A percentile compares a stretch with the other conserved stretches of the same genome.
Evolutionary conservation across 1,284 basidiomycete genomes (phyloP).

Genomic region (Puccinia hordei): DNA sequence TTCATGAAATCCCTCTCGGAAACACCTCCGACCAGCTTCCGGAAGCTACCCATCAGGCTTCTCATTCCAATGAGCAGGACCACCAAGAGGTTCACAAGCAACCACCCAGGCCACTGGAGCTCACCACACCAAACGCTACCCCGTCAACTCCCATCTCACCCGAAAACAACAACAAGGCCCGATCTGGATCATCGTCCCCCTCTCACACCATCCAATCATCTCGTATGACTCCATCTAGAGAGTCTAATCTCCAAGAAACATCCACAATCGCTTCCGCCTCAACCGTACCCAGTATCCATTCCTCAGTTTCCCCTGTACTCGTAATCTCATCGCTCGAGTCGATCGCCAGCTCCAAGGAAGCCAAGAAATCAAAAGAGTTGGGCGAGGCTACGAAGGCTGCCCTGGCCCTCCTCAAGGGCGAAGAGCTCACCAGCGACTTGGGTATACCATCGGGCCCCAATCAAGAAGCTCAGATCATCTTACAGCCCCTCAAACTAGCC

Average conservation of each 20-base stretch:
- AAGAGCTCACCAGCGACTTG: conserved; percentile 59
- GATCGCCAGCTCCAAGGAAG: conserved; percentile 84
- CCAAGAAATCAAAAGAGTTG: conserved; percentile 77
- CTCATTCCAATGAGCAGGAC: neutral
- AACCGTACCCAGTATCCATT: conserved; percentile 53
- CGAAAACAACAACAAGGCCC: neutral
- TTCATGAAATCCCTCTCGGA: conserved; percentile 8
- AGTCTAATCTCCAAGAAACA: conserved; percentile 8
- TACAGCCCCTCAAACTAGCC: conserved; percentile 86
- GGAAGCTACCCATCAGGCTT: neutral
- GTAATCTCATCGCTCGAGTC: conserved; percentile 82
- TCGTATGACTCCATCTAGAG: neutral
- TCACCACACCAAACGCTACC: neutral
- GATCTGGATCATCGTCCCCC: neutral
- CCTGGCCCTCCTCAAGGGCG: conserved; percentile 75
- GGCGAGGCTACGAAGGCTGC: conserved; percentile 79
- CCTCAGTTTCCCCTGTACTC: conserved; percentile 61
- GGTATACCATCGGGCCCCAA: conserved; percentile 29
- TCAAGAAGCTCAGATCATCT: conserved; percentile 62
- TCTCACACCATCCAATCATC: conserved; percentile 1
- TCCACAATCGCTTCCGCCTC: conserved; percentile 36
- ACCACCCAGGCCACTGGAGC: neutral
- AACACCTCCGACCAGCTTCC: neutral
- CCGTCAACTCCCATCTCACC: conserved; percentile 23
- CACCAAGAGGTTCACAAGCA: neutral